Conservation (phyloP, 2,329 filamentous ascomycete genomes). For the Xylogone sp. region DNA sequence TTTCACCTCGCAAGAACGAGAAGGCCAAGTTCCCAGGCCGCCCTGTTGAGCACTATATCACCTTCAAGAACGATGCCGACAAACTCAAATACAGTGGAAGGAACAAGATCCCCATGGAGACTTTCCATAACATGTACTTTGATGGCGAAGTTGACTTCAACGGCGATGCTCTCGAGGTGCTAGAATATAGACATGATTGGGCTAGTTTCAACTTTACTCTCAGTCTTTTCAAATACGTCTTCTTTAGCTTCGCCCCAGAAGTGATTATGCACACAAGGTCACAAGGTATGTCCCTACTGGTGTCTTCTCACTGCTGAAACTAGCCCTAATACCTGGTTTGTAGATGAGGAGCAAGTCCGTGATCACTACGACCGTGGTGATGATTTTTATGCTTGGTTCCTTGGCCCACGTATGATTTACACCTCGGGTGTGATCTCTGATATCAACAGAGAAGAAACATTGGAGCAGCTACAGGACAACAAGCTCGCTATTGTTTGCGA, state of each 20-base stretch:
- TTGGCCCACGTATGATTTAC: slow-evolving; percentile 98
- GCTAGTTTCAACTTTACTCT: slow-evolving; percentile 89
- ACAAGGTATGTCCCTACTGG: slow-evolving; percentile 56
- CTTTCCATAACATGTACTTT: slow-evolving; percentile 98
- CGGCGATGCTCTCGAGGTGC: slow-evolving; percentile 79
- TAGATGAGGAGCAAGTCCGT: slow-evolving; percentile 95
- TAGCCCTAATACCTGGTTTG: slow-evolving; percentile 22
- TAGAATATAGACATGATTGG: slow-evolving; percentile 98
- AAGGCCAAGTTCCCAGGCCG: slow-evolving; percentile 84
- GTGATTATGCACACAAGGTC: slow-evolving; percentile 89
- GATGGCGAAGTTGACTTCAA: slow-evolving; percentile 94
- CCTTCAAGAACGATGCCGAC: slow-evolving; percentile 64
- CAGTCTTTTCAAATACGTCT: slow-evolving; percentile 80
- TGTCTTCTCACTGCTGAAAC: not conserved
- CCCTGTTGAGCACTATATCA: slow-evolving; percentile 86
- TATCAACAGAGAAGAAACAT: slow-evolving; percentile 78
- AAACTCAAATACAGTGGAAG: slow-evolving; percentile 67
- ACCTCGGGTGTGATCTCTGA: slow-evolving; percentile 93
- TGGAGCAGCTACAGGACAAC: slow-evolving; percentile 97
- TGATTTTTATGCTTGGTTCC: slow-evolving; percentile 98
- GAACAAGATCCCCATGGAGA: slow-evolving; percentile 84
- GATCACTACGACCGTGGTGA: slow-evolving; percentile 97
- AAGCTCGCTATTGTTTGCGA: slow-evolving; percentile 94
- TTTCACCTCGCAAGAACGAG: slow-evolving; percentile 87
- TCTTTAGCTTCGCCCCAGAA: slow-evolving; percentile 84